A percentile compares a stretch with the other conserved stretches of the same genome.
Conservation (phyloP, 169 alveolate species). For the Eimeria maxima region DNA sequence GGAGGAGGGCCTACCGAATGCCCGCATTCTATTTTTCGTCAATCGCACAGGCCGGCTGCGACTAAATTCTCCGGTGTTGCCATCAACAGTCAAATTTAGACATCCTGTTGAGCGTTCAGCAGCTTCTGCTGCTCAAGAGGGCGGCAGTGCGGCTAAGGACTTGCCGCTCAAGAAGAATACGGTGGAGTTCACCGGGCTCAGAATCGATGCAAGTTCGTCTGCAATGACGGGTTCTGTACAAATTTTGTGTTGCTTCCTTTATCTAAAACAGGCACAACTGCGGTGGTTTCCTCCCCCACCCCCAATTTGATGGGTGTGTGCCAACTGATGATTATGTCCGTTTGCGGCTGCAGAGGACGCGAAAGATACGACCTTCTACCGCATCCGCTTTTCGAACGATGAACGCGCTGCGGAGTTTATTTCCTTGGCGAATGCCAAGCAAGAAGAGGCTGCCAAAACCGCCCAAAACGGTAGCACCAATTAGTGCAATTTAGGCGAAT, state of each 20-base stretch:
- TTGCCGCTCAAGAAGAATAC: conserved; percentile 75
- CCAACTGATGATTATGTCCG: not conserved
- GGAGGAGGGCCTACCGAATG: conserved; percentile 74
- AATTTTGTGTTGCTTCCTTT: not conserved
- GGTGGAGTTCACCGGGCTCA: conserved; percentile 80
- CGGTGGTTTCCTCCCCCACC: not conserved
- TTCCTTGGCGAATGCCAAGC: conserved; percentile 78
- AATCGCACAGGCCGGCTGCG: conserved; percentile 81
- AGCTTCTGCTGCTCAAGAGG: conserved; percentile 14
- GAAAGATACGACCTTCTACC: conserved; percentile 80
- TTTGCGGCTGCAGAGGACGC: conserved; percentile 63
- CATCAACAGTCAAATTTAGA: conserved; percentile 63
- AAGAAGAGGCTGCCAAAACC: conserved; percentile 63
- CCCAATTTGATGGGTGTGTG: not conserved
- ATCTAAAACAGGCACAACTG: not conserved
- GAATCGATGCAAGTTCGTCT: conserved; percentile 76
- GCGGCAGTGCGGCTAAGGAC: conserved; percentile 1
- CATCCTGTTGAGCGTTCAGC: conserved; percentile 79
- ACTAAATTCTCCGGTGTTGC: conserved; percentile 76
- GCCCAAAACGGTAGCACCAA: conserved; percentile 51
- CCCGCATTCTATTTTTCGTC: conserved; percentile 79
- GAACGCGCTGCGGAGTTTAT: conserved; percentile 82
- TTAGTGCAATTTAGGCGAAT: not conserved
- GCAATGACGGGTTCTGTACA: not conserved
- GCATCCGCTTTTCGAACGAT: conserved; percentile 78